Conservation (phyloP, 108 stramenopile genomes). For the Skeletonema potamos region DNA sequence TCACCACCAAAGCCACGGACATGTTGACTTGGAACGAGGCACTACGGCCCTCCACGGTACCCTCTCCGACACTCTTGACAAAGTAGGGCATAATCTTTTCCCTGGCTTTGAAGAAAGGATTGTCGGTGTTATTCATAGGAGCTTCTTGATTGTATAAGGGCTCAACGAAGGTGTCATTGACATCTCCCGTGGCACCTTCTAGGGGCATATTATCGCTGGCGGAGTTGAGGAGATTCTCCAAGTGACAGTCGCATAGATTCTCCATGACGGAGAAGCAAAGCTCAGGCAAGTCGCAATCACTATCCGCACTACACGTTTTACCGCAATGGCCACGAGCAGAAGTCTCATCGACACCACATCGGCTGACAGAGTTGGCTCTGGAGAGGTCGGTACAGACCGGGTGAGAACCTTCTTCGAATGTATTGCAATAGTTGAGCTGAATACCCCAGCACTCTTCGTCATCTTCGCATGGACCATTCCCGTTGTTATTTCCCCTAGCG, state of each 20-base stretch:
- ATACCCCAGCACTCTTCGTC: constrained; percentile 47
- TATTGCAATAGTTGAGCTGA: constrained; percentile 44
- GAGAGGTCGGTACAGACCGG: constrained; percentile 35
- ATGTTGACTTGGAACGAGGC: not conserved
- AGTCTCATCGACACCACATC: constrained; percentile 40
- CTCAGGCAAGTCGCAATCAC: constrained; percentile 25
- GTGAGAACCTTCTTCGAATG: constrained; percentile 43
- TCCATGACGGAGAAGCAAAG: constrained; percentile 26
- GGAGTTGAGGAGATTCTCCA: not conserved
- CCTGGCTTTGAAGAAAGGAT: not conserved
- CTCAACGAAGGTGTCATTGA: not conserved
- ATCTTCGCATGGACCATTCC: constrained; percentile 16
- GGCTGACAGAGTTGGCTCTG: constrained; percentile 14
- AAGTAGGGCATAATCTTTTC: not conserved
- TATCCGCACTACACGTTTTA: constrained; percentile 12
- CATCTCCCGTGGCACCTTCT: not conserved
- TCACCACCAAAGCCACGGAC: not conserved
- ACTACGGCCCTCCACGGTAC: not conserved
- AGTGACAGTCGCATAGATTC: constrained; percentile 38
- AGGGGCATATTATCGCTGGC: not conserved
- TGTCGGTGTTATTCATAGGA: not conserved
- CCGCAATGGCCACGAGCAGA: constrained; percentile 44
- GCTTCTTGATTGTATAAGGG: too few species aligned
- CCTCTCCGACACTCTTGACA: not conserved
- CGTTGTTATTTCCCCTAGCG: not conserved